Percentiles rank a stretch among this genome's conserved stretches.
phyloP scores from a whole-genome alignment of 164 flowering plant genomes.

The Chimonanthus salicifolius region DNA sequence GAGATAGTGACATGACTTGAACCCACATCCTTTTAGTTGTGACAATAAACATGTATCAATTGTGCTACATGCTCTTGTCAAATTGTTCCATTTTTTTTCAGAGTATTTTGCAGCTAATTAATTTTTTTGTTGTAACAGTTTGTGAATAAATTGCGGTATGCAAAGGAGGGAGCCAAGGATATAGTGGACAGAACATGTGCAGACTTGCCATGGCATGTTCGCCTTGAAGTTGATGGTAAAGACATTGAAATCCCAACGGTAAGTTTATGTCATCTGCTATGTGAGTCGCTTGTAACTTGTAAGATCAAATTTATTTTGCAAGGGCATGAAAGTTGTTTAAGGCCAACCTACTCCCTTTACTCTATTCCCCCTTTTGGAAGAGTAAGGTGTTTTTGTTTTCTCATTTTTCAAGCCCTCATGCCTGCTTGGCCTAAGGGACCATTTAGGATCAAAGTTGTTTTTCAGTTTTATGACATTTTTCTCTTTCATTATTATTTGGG shows the following conservation, averaged over 20 bases:
- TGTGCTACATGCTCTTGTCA: neutral
- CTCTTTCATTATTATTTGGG: no score
- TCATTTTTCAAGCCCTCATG: no score
- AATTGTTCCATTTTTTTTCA: neutral
- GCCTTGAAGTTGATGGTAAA: conserved; percentile 74
- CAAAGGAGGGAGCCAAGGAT: conserved; percentile 76
- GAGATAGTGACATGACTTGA: no score
- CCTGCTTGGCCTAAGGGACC: no score
- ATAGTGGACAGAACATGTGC: conserved; percentile 79
- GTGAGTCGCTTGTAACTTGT: neutral
- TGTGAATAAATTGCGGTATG: conserved; percentile 70
- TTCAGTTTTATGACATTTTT: no score
- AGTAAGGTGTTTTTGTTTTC: neutral
- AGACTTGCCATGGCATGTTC: conserved; percentile 68
- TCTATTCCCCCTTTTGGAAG: neutral
- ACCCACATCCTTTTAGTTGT: no score
- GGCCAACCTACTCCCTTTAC: neutral
- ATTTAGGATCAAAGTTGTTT: no score
- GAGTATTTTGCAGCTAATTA: neutral
- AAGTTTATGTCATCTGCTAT: neutral
- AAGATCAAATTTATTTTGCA: neutral
- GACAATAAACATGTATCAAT: no score
- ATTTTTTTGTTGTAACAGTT: conserved; percentile 35
- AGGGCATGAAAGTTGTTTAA: neutral
- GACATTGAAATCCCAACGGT: conserved; percentile 60